Conservation (phyloP, 202 grass and related monocot genomes). For the Carex arenaria region DNA sequence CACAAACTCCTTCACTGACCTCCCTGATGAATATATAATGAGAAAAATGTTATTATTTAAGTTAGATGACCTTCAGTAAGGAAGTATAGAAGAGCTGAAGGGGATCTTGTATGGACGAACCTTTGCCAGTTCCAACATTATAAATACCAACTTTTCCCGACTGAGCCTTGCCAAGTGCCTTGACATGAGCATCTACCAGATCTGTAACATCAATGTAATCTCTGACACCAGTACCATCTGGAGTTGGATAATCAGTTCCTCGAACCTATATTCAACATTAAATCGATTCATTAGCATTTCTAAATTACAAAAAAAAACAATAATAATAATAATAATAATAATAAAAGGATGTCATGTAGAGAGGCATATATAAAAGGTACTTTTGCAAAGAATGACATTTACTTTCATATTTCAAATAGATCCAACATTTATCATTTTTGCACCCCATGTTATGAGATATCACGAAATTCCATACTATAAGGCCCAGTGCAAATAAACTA, state of each 20-base stretch:
- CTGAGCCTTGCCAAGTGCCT: constrained; percentile 83
- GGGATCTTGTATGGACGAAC: constrained; percentile 31
- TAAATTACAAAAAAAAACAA: neutral
- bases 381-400: neutral
- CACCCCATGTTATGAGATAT: neutral
- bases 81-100: constrained; percentile 15
- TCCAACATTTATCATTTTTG: neutral
- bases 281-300: neutral
- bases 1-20: constrained; percentile 93
- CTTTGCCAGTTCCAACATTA: constrained; percentile 97
- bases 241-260: constrained; percentile 82
- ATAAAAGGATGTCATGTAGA: neutral
- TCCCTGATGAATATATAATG: constrained; percentile 45
- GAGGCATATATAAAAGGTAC: neutral
- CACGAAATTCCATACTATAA: neutral
- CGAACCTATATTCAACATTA: constrained; percentile 46
- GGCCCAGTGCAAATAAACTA: neutral
- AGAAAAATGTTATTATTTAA: neutral
- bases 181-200: constrained; percentile 96
- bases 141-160: constrained; percentile 85
- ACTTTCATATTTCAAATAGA: neutral
- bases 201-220: constrained; percentile 99
- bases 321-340: neutral
- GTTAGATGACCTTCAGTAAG: neutral
- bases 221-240: constrained; percentile 89